Evolutionary conservation across 208 protist genomes (phyloP).

Genomic region (Naegleria gruberi): DNA sequence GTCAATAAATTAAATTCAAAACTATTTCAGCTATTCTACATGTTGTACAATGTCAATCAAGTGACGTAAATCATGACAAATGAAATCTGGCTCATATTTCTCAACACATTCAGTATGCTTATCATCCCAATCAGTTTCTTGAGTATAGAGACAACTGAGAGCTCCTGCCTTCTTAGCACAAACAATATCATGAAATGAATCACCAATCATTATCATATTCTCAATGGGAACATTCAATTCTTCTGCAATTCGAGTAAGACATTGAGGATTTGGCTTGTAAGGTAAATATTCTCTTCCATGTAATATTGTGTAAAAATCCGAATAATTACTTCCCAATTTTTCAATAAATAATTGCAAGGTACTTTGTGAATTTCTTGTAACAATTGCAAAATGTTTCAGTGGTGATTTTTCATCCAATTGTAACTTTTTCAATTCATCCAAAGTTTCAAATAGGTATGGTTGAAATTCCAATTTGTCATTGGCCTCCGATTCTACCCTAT

Average conservation of each 20-base stretch:
- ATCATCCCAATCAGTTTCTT: not conserved
- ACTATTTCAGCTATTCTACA: too few species aligned
- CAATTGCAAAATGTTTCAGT: not conserved
- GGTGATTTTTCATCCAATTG: not conserved
- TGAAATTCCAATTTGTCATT: not conserved
- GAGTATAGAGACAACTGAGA: not conserved
- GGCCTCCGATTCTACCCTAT: not conserved
- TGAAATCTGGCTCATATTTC: constrained; percentile 1
- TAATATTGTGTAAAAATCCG: not conserved
- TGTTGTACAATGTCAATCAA: not conserved
- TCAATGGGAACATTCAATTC: not conserved
- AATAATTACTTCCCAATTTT: not conserved
- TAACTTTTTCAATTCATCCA: not conserved
- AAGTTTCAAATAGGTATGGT: not conserved
- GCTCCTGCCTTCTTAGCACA: not conserved
- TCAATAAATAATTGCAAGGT: not conserved
- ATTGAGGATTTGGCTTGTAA: not conserved
- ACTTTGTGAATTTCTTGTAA: not conserved
- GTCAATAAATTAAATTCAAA: too few species aligned
- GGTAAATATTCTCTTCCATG: not conserved
- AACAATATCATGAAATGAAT: constrained; percentile 10
- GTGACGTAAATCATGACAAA: not conserved
- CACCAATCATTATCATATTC: not conserved
- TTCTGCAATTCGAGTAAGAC: not conserved
- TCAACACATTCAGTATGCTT: not conserved